Conservation (phyloP, 2,329 filamentous ascomycete species). For the Cladosporium sp. region DNA sequence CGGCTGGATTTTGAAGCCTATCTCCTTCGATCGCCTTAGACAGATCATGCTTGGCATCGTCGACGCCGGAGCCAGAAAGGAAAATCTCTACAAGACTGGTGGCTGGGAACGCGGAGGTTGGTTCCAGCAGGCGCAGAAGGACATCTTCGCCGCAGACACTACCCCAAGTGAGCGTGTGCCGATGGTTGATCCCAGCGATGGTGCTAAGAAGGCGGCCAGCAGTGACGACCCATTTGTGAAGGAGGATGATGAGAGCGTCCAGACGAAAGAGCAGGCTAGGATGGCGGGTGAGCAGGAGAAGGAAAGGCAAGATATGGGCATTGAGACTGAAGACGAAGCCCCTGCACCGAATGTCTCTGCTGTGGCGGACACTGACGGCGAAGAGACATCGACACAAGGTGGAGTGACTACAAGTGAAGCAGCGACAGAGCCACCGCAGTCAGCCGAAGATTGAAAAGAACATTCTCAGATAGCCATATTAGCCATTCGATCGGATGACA, state of each 20-base stretch:
- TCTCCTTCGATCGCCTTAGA: slow-evolving; percentile 72
- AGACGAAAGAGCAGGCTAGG: slow-evolving; percentile 31
- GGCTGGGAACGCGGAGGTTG: slow-evolving; percentile 84
- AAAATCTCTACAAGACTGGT: slow-evolving; percentile 66
- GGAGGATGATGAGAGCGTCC: slow-evolving; percentile 29
- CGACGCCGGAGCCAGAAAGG: slow-evolving; percentile 53
- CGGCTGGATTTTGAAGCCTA: slow-evolving; percentile 85
- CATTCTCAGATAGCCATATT: neutral
- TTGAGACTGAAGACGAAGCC: neutral
- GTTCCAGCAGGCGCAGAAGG: slow-evolving; percentile 54
- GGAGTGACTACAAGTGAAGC: neutral
- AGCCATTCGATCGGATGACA: no score
- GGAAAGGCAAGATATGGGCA: neutral
- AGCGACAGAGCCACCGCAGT: neutral
- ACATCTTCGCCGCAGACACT: slow-evolving; percentile 36
- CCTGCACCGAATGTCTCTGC: neutral
- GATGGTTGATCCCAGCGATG: slow-evolving; percentile 22
- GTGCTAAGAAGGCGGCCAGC: slow-evolving; percentile 29
- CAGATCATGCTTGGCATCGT: slow-evolving; percentile 66
- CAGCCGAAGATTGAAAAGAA: neutral
- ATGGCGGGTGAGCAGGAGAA: slow-evolving; percentile 24
- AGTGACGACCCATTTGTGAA: slow-evolving; percentile 31
- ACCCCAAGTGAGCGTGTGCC: slow-evolving; percentile 24
- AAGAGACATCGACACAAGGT: neutral
- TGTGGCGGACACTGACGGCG: neutral